Evolutionary conservation across 495 filamentous ascomycete genomes (phyloP).

Genomic region (Filosporella fistucella): DNA sequence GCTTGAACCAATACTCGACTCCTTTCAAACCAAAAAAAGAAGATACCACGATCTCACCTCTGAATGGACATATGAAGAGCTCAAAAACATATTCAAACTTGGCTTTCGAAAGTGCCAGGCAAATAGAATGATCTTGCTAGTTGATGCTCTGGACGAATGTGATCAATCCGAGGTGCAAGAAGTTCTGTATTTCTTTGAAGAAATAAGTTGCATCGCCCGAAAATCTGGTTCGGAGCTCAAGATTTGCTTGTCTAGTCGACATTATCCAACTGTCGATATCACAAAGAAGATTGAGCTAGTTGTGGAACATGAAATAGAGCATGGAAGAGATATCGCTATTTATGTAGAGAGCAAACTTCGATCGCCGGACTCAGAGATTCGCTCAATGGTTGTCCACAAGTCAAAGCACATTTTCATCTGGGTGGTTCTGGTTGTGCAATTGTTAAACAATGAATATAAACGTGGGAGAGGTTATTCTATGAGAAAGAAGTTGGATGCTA

Average conservation of each 20-base stretch:
- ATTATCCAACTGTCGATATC: conserved; percentile 27
- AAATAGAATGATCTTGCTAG: conserved; percentile 16
- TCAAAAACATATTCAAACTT: no score
- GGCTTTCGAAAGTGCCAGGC: not conserved
- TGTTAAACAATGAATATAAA: conserved; percentile 7
- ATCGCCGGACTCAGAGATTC: not conserved
- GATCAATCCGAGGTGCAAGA: conserved; percentile 22
- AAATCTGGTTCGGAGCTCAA: not conserved
- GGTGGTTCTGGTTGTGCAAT: conserved; percentile 25
- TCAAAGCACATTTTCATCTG: conserved; percentile 29
- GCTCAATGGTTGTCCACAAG: conserved; percentile 10
- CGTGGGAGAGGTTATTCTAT: conserved; percentile 2
- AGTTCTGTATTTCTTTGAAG: conserved; percentile 18
- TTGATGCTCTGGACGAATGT: conserved; percentile 31
- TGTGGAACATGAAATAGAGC: conserved; percentile 20
- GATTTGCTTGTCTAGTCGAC: conserved; percentile 34
- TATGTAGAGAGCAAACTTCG: conserved; percentile 19
- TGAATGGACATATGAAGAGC: no score
- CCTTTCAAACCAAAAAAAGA: no score
- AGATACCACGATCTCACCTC: no score
- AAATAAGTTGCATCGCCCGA: not conserved
- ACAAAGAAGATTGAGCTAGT: conserved; percentile 20
- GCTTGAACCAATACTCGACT: no score
- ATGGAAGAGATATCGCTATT: conserved; percentile 23
- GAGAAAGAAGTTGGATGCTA: conserved; percentile 4